These are phyloP conservation scores for Tylopilus orsonianus DNA, from an alignment of 1,284 basidiomycete genomes.

Conservation along the genomic window DNA sequence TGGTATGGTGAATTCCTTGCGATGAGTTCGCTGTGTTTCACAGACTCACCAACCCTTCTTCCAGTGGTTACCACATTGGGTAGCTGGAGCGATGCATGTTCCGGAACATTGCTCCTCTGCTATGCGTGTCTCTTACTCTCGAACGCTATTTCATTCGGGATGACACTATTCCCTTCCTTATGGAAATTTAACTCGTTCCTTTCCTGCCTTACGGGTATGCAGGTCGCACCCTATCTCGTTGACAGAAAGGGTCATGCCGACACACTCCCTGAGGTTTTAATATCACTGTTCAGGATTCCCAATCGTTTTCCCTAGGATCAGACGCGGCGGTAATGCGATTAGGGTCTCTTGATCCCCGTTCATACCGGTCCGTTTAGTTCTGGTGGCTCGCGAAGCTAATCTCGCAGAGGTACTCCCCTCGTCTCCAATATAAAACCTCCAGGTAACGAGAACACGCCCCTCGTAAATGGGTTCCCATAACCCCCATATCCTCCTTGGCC, in stretches of 20 bases:
- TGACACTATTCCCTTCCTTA: not conserved
- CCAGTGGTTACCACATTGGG: not conserved
- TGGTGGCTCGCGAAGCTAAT: not conserved
- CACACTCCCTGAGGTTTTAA: conserved; percentile 6
- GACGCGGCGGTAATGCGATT: conserved; percentile 2
- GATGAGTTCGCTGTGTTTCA: too few species aligned
- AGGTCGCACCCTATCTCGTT: not conserved
- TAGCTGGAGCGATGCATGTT: not conserved
- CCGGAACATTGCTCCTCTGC: too few species aligned
- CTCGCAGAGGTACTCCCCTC: not conserved
- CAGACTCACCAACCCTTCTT: not conserved
- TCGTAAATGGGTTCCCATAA: not conserved
- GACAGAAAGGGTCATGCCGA: not conserved
- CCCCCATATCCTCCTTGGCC: not conserved
- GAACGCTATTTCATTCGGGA: not conserved
- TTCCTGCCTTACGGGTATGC: not conserved
- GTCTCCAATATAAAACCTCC: conserved; percentile 1
- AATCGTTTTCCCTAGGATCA: conserved; percentile 2
- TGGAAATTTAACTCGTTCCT: not conserved
- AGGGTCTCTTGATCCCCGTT: conserved; percentile 1
- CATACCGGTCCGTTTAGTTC: not conserved
- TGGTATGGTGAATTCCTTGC: not conserved
- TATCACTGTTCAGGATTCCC: not conserved
- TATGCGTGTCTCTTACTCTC: not conserved
- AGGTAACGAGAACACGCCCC: not conserved